Evolutionary conservation across 176 grass and related monocot species (phyloP).

Genomic region (Triticum monococcum): DNA sequence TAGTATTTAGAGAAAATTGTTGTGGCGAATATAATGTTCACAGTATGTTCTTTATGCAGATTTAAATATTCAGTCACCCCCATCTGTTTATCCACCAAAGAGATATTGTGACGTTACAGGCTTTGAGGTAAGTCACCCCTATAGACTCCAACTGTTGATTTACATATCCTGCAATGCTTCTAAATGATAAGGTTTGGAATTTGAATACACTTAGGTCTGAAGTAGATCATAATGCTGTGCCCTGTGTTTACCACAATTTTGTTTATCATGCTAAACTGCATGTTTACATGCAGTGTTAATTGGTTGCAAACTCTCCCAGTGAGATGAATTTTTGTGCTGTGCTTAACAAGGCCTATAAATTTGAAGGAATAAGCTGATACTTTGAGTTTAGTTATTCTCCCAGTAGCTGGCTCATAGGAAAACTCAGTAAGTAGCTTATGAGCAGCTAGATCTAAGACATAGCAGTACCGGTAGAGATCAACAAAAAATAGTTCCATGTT

Average conservation of each 20-base stretch:
- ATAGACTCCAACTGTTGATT: slow-evolving; percentile 3
- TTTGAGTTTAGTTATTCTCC: background rate
- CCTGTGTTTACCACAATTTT: background rate
- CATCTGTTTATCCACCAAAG: slow-evolving; percentile 90
- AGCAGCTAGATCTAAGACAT: background rate
- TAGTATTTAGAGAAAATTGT: background rate
- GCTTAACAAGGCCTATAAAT: background rate
- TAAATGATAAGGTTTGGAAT: background rate
- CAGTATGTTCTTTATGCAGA: slow-evolving; percentile 43
- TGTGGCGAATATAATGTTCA: background rate
- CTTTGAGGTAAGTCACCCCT: slow-evolving; percentile 69
- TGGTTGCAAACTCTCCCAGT: background rate
- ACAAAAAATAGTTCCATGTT: background rate
- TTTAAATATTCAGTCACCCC: slow-evolving; percentile 89
- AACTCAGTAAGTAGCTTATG: background rate
- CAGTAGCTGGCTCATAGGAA: background rate
- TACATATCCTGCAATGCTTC: background rate
- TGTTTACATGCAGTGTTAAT: background rate
- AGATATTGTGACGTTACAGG: slow-evolving; percentile 97
- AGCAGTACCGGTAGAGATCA: background rate
- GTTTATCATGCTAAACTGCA: background rate
- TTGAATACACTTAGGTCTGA: slow-evolving; percentile 13
- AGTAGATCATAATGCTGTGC: background rate
- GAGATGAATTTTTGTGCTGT: background rate
- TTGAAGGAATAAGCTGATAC: background rate